Percentiles rank a stretch among this genome's conserved stretches.
Evolutionary conservation across 495 filamentous ascomycete genomes (phyloP).

Genomic region (Pseudevernia furfuracea): DNA sequence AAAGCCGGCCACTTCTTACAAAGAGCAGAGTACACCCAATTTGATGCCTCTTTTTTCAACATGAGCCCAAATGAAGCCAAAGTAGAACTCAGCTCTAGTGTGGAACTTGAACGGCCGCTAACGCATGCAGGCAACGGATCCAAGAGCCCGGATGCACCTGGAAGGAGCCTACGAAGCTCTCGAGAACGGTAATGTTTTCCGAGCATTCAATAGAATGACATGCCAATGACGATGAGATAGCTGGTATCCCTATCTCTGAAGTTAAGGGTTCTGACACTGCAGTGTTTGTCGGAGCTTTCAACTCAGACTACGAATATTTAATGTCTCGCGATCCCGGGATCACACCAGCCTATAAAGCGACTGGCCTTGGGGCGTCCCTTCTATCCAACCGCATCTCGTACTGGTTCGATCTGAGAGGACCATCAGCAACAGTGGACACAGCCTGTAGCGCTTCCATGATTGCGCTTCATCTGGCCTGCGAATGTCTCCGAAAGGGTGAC

Average conservation of each 20-base stretch:
- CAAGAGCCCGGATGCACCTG: slow-evolving; percentile 47
- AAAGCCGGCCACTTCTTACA: slow-evolving; percentile 15
- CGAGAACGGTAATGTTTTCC: slow-evolving; percentile 33
- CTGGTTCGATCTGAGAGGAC: slow-evolving; percentile 33
- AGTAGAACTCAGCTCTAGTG: background rate
- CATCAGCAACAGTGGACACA: slow-evolving; percentile 33
- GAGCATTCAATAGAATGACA: slow-evolving; percentile 32
- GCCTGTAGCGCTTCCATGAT: slow-evolving; percentile 36
- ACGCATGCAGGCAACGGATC: slow-evolving; percentile 34
- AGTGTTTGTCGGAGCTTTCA: background rate
- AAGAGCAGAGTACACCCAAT: background rate
- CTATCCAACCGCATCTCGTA: slow-evolving; percentile 36
- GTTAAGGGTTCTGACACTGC: background rate
- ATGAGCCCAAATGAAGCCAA: slow-evolving; percentile 14
- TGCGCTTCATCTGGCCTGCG: slow-evolving; percentile 33
- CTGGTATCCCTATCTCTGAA: background rate
- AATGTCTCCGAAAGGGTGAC: slow-evolving; percentile 29
- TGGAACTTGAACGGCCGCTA: background rate
- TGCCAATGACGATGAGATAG: background rate
- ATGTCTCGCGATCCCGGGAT: background rate
- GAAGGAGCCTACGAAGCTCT: slow-evolving; percentile 52
- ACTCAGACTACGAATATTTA: background rate
- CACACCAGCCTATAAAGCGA: background rate
- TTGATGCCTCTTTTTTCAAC: slow-evolving; percentile 19
- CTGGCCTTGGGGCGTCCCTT: slow-evolving; percentile 38